Evolutionary conservation across 352 stramenopile genomes (phyloP).

Genomic region (Phytophthora boehmeriae): DNA sequence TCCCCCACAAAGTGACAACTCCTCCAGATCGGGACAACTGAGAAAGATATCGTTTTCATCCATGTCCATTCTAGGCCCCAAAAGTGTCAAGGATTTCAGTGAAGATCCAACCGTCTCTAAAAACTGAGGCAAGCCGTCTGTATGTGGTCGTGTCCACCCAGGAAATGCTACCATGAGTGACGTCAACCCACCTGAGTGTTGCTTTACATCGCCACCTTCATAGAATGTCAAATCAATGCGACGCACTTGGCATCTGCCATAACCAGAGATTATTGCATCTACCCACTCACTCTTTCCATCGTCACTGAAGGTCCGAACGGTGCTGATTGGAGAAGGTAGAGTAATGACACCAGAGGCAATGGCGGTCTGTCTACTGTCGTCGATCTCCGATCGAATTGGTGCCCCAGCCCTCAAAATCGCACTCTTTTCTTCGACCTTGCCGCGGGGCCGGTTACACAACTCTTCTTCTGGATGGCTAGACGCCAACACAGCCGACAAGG

Average conservation of each 20-base stretch:
- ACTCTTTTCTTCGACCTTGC: background rate
- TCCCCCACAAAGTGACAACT: background rate
- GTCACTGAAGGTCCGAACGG: background rate
- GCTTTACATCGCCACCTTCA: too few species aligned
- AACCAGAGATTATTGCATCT: background rate
- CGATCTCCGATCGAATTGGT: background rate
- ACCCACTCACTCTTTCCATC: conserved; percentile 1
- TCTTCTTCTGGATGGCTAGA: conserved; percentile 1
- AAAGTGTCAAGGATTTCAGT: background rate
- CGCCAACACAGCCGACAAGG: background rate
- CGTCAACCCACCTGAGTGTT: background rate
- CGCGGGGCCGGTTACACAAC: background rate
- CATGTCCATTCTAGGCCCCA: background rate
- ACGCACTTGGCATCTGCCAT: background rate
- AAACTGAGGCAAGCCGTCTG: background rate
- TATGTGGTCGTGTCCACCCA: background rate
- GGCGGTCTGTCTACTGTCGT: background rate
- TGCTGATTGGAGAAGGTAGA: background rate
- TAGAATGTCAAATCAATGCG: background rate
- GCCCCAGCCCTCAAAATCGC: background rate
- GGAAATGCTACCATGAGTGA: background rate
- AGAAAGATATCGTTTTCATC: background rate
- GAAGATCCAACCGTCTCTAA: background rate
- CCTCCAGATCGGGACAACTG: background rate
- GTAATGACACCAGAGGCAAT: background rate